Conservation (phyloP, 768 basidiomycete genomes). For the Russula virescens region DNA sequence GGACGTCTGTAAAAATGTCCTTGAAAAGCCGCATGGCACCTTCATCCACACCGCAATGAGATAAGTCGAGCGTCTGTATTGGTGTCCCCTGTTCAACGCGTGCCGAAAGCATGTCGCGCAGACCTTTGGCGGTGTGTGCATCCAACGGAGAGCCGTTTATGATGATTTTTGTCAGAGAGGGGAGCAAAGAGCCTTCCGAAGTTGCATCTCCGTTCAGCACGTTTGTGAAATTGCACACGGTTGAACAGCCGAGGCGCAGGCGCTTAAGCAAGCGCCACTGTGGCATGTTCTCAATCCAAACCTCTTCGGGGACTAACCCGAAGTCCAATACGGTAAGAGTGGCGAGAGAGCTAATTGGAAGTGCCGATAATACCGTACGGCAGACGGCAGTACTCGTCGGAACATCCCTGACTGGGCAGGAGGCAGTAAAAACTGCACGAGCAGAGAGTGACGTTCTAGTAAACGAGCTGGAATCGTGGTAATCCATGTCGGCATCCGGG, state of each 20-base stretch:
- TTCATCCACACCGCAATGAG: background rate
- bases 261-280: background rate
- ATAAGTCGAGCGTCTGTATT: background rate
- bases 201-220: background rate
- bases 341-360: background rate
- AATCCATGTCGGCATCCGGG: background rate
- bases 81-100: background rate
- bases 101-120: background rate
- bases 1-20: no score
- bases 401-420: background rate
- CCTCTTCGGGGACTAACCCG: background rate
- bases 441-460: background rate
- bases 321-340: background rate
- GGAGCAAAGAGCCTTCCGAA: background rate
- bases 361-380: background rate
- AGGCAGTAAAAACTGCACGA: background rate
- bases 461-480: background rate
- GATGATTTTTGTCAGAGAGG: background rate
- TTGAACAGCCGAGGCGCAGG: background rate
- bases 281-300: background rate
- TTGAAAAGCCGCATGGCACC: slow-evolving; percentile 25
- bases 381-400: background rate
- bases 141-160: background rate
- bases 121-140: background rate
- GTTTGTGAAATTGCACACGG: background rate